Conservation (phyloP, 306 rosid genomes). For the Citrullus colocynthis region DNA sequence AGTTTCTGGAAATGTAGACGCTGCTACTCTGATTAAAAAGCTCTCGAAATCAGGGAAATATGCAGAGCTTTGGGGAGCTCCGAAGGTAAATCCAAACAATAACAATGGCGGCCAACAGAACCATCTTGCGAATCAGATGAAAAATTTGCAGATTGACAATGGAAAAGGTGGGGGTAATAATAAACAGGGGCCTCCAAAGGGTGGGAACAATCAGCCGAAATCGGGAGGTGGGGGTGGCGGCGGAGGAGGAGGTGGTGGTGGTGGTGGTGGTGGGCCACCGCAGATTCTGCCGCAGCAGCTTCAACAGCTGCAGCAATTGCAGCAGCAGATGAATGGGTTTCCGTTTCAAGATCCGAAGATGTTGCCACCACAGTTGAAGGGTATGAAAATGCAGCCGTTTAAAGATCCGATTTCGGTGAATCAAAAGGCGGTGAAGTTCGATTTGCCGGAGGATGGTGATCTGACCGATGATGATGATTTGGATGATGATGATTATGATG, state of each 20-base stretch:
- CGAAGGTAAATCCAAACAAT: conserved; percentile 23
- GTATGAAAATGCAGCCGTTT: conserved; percentile 24
- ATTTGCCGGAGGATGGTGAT: conserved; percentile 33
- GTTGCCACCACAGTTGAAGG: conserved; percentile 40
- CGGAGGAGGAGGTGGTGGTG: conserved; percentile 11
- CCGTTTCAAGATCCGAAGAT: conserved; percentile 64
- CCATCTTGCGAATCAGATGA: conserved; percentile 38
- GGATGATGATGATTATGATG: conserved; percentile 22
- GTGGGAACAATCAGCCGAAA: conserved; percentile 34
- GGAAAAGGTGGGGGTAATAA: conserved; percentile 38
- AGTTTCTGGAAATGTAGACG: conserved; percentile 82
- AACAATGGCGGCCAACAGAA: conserved; percentile 24
- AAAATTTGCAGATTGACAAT: conserved; percentile 57
- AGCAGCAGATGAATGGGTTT: conserved; percentile 52
- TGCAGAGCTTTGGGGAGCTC: conserved; percentile 77
- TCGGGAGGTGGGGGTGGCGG: conserved; percentile 30
- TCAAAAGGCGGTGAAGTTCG: conserved; percentile 47
- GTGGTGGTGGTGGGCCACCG: background rate
- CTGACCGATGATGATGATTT: conserved; percentile 28
- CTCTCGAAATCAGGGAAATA: conserved; percentile 85
- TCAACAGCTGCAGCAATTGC: conserved; percentile 40
- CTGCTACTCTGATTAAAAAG: conserved; percentile 66
- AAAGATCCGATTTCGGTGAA: conserved; percentile 23
- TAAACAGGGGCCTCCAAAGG: conserved; percentile 22
- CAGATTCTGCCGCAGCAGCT: conserved; percentile 22